Conservation (phyloP, 129 eudicot species). For the Arctium minus region DNA sequence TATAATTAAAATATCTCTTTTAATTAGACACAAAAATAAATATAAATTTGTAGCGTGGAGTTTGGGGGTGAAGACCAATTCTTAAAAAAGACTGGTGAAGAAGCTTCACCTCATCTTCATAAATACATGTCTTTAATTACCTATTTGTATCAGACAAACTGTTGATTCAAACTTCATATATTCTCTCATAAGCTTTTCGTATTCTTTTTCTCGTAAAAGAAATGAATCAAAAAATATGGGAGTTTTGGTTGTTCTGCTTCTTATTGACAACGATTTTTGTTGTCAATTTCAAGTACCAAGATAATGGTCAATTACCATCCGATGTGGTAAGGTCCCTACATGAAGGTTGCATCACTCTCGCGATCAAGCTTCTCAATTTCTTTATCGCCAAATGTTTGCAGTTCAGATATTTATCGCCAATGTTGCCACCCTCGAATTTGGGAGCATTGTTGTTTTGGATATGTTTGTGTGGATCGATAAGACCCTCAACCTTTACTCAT, state of each 20-base stretch:
- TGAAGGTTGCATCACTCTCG: slow-evolving; percentile 20
- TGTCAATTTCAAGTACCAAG: neutral
- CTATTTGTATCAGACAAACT: neutral
- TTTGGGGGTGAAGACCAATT: neutral
- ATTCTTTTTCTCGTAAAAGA: neutral
- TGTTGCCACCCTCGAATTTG: slow-evolving; percentile 4
- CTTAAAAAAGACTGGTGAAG: neutral
- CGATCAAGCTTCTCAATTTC: slow-evolving; percentile 25
- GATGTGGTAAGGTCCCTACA: neutral
- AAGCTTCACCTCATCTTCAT: neutral
- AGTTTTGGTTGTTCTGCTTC: neutral
- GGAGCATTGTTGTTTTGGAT: slow-evolving; percentile 25
- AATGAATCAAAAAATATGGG: neutral
- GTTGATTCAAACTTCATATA: neutral
- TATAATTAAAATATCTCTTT: neutral
- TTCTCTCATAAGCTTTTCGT: neutral
- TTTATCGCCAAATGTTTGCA: slow-evolving; percentile 26
- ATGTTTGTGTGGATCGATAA: slow-evolving; percentile 6
- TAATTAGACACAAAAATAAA: neutral
- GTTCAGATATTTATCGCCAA: slow-evolving; percentile 18
- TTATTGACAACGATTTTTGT: neutral
- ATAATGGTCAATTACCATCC: neutral
- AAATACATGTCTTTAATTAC: neutral
- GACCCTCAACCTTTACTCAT: neutral
- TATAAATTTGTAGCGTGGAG: neutral